Conservation (phyloP, 1,284 basidiomycete genomes). For the Moesziomyces sp. region DNA sequence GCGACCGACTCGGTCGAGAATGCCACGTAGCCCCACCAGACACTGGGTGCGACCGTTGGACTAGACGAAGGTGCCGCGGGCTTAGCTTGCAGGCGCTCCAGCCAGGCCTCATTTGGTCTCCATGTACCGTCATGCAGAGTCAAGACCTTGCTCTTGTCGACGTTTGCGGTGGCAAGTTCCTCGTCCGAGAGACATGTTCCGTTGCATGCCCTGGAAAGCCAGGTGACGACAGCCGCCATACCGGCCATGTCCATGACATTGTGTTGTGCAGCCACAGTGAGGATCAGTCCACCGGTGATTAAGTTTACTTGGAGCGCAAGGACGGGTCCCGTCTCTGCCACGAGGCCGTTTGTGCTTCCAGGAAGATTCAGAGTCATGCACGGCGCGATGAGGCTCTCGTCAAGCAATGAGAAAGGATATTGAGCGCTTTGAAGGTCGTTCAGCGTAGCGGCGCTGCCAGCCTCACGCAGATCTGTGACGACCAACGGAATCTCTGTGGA, state of each 20-base stretch:
- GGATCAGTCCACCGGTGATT: background rate
- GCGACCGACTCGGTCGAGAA: background rate
- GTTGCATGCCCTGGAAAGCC: slow-evolving; percentile 5
- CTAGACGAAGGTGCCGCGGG: background rate
- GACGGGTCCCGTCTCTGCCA: slow-evolving; percentile 4
- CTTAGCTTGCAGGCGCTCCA: background rate
- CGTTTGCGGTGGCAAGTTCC: slow-evolving; percentile 1
- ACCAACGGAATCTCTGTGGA: slow-evolving; percentile 1
- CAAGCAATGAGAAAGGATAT: slow-evolving; percentile 6
- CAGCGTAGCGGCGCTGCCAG: background rate
- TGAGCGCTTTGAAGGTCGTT: background rate
- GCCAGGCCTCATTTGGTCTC: background rate
- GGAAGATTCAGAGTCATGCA: slow-evolving; percentile 7
- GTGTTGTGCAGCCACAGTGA: slow-evolving; percentile 4
- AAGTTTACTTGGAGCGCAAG: slow-evolving; percentile 1
- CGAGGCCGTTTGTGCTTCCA: background rate
- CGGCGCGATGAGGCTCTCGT: slow-evolving; percentile 6
- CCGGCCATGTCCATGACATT: slow-evolving; percentile 11
- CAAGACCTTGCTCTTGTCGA: slow-evolving; percentile 3
- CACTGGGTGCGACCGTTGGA: background rate
- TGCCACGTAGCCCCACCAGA: slow-evolving; percentile 1
- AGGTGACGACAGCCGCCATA: slow-evolving; percentile 1
- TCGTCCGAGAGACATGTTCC: background rate
- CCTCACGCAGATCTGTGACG: background rate
- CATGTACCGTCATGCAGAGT: background rate